Conservation (phyloP, 2,329 filamentous ascomycete genomes). For the Didymella segeticola region DNA sequence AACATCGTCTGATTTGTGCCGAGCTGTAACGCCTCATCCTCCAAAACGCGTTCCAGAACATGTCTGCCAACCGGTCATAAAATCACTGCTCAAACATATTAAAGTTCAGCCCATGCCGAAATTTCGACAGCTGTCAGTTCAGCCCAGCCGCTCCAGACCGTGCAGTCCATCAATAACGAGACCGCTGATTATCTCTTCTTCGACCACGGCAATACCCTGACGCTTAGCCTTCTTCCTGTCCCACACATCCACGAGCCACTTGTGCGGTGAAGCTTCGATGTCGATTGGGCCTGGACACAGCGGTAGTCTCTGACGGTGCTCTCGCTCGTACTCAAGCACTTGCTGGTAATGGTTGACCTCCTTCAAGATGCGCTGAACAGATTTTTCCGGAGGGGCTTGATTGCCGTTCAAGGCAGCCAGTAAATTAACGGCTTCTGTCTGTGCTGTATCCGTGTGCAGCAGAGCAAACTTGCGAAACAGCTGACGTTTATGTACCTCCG, state of each 20-base stretch:
- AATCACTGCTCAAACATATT: slow-evolving; percentile 4
- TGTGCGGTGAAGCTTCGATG: slow-evolving; percentile 26
- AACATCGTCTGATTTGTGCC: background rate
- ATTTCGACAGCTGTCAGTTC: slow-evolving; percentile 3
- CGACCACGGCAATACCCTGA: slow-evolving; percentile 25
- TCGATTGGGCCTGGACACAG: slow-evolving; percentile 32
- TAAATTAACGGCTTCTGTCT: slow-evolving; percentile 15
- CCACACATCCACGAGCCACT: slow-evolving; percentile 32
- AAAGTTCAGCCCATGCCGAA: slow-evolving; percentile 11
- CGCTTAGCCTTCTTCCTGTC: slow-evolving; percentile 29
- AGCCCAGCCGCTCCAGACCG: slow-evolving; percentile 14
- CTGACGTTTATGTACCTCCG: slow-evolving; percentile 34
- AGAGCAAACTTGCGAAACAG: slow-evolving; percentile 27
- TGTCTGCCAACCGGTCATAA: slow-evolving; percentile 13
- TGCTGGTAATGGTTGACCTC: slow-evolving; percentile 30
- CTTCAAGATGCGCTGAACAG: slow-evolving; percentile 26
- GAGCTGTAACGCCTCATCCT: background rate
- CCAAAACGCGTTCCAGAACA: slow-evolving; percentile 19
- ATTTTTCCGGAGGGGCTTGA: slow-evolving; percentile 18
- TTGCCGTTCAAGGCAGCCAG: slow-evolving; percentile 2
- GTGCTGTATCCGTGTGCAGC: slow-evolving; percentile 12
- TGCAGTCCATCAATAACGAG: slow-evolving; percentile 18
- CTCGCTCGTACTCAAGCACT: slow-evolving; percentile 33
- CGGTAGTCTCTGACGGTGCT: slow-evolving; percentile 32
- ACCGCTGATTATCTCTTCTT: slow-evolving; percentile 1